A percentile compares a stretch with the other conserved stretches of the same genome.
Evolutionary conservation across 148 eudicot genomes (phyloP).

Genomic region (Talinum fruticosum): DNA sequence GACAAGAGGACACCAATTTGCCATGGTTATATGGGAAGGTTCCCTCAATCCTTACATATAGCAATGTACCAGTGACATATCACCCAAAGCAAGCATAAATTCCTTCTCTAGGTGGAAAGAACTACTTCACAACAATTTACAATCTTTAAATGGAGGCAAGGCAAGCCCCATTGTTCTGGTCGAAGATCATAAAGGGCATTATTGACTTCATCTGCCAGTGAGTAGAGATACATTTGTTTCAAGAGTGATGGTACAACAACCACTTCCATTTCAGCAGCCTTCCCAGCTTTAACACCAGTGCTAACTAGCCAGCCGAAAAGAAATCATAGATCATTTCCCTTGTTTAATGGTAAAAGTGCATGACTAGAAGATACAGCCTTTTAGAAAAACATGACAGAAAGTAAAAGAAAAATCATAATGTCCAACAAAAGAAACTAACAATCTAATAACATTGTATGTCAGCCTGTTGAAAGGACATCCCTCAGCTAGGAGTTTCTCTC

Average conservation of each 20-base stretch:
- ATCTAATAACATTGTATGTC: no score
- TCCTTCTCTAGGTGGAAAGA: not conserved
- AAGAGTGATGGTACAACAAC: conserved; percentile 87
- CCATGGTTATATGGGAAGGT: no score
- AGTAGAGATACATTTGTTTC: conserved; percentile 65
- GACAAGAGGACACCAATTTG: no score
- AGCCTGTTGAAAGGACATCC: not conserved
- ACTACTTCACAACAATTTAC: conserved; percentile 39
- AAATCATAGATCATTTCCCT: not conserved
- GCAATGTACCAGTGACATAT: conserved; percentile 13
- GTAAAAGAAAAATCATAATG: not conserved
- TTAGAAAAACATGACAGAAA: not conserved
- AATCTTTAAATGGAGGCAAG: conserved; percentile 89
- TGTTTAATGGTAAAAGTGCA: not conserved
- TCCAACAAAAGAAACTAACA: not conserved
- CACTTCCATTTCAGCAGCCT: conserved; percentile 91
- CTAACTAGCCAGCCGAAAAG: conserved; percentile 35
- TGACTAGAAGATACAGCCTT: not conserved
- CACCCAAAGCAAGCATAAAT: not conserved
- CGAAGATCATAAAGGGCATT: conserved; percentile 80
- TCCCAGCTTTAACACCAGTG: conserved; percentile 81
- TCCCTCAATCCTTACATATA: no score
- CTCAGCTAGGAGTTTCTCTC: not conserved
- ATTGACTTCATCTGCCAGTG: conserved; percentile 72
- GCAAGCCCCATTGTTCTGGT: conserved; percentile 86